phyloP scores from a whole-genome alignment of 139 green algal species.

The Zygnema circumcarinatum region DNA sequence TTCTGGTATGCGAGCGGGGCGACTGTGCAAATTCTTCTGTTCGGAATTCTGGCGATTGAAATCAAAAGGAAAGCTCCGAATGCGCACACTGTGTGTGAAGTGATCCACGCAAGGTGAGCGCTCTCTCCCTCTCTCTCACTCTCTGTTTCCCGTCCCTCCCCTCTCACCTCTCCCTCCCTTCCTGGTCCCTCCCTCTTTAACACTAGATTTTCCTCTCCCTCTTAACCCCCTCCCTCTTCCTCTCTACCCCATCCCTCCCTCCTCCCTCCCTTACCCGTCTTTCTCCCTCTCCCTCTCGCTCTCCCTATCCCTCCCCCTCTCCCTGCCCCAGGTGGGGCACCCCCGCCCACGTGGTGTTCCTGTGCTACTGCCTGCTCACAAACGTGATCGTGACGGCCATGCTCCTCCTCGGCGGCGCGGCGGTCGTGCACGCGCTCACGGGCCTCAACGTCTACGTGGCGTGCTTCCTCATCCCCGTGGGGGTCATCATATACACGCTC shows the following conservation, averaged over 20 bases:
- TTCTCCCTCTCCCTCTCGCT: no score
- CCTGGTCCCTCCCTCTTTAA: not conserved
- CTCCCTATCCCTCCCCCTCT: no score
- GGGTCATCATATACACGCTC: slow-evolving; percentile 88
- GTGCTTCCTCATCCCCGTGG: slow-evolving; percentile 65
- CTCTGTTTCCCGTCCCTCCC: no score
- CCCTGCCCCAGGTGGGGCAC: slow-evolving; percentile 65
- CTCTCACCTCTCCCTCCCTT: not conserved
- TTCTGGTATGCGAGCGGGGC: slow-evolving; percentile 90
- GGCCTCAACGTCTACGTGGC: slow-evolving; percentile 71
- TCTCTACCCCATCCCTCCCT: not conserved
- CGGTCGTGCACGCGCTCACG: slow-evolving; percentile 86
- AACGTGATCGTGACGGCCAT: slow-evolving; percentile 92
- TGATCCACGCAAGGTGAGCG: slow-evolving; percentile 75
- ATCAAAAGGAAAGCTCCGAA: slow-evolving; percentile 92
- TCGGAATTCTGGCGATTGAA: slow-evolving; percentile 89
- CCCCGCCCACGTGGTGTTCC: slow-evolving; percentile 81
- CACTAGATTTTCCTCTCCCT: not conserved
- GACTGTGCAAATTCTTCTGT: slow-evolving; percentile 92
- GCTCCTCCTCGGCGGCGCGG: slow-evolving; percentile 81
- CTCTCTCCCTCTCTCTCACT: not conserved
- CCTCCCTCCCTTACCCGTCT: no score
- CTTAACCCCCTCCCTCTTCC: no score
- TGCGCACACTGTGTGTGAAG: slow-evolving; percentile 91
- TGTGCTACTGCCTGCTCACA: slow-evolving; percentile 83